A percentile compares a stretch with the other conserved stretches of the same genome.
Evolutionary conservation across 805 yeast genomes (phyloP).

Genomic region (Blastobotrys terrestris): DNA sequence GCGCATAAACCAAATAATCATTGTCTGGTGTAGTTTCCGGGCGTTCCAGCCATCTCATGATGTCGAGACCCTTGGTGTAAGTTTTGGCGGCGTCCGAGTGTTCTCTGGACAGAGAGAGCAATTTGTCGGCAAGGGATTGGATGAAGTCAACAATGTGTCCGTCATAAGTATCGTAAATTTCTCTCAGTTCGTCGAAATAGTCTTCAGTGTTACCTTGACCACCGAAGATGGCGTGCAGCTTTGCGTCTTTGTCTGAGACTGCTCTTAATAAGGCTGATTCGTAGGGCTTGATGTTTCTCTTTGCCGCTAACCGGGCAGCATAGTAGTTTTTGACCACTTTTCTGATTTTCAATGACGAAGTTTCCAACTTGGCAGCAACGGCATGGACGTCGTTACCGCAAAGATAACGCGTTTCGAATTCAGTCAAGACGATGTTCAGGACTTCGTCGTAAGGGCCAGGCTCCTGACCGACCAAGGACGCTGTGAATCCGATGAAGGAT

Average conservation of each 20-base stretch:
- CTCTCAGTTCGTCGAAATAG: constrained; percentile 93
- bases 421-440: constrained; percentile 61
- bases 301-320: constrained; percentile 46
- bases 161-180: constrained; percentile 68
- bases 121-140: constrained; percentile 57
- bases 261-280: constrained; percentile 61
- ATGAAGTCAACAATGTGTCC: constrained; percentile 70
- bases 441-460: constrained; percentile 63
- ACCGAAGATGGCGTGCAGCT: constrained; percentile 83
- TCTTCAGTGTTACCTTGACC: constrained; percentile 99
- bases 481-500: constrained; percentile 63
- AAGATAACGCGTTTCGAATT: constrained; percentile 78
- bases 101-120: constrained; percentile 60
- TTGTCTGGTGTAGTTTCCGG: constrained; percentile 84
- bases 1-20: constrained; percentile 83
- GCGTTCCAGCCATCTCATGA: constrained; percentile 77
- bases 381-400: constrained; percentile 80
- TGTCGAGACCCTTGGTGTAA: constrained; percentile 89
- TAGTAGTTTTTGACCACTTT: constrained; percentile 75
- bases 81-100: constrained; percentile 77
- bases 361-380: constrained; percentile 69
- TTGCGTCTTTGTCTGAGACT: constrained; percentile 50
- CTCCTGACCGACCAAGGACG: constrained; percentile 29
- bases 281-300: constrained; percentile 44
- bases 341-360: constrained; percentile 66